Percentiles rank a stretch among this genome's conserved stretches.
Conservation (phyloP, 768 basidiomycete species). For the Trametes villosa region DNA sequence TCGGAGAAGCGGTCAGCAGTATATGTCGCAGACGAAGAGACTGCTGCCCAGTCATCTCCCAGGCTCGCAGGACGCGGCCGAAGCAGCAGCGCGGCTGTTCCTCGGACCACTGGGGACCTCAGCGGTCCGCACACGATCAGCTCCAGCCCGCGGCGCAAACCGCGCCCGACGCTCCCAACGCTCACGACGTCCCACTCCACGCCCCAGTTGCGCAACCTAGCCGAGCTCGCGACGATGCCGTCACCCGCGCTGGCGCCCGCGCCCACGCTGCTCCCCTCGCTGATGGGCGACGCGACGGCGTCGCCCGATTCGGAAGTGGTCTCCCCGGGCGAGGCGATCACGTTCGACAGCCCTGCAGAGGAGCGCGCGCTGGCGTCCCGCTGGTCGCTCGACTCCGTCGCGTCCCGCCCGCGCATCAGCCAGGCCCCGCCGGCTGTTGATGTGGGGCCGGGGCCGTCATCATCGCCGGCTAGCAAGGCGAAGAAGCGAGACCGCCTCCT, state of each 20-base stretch:
- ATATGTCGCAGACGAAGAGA: conserved; percentile 20
- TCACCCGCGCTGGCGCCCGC: conserved; percentile 23
- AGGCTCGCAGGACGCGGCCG: conserved; percentile 13
- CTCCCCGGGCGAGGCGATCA: conserved; percentile 18
- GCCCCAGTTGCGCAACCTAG: conserved; percentile 31
- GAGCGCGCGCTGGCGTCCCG: conserved; percentile 28
- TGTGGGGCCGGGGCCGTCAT: too few relatives aligned
- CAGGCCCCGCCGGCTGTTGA: conserved; percentile 21
- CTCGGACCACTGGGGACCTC: conserved; percentile 3
- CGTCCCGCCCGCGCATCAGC: conserved; percentile 25
- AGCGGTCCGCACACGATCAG: conserved; percentile 12
- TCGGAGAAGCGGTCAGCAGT: conserved; percentile 32
- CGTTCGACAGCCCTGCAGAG: conserved; percentile 11
- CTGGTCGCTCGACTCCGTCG: conserved; percentile 35
- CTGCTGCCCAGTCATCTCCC: neutral
- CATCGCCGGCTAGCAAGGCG: conserved; percentile 21
- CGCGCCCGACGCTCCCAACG: conserved; percentile 27
- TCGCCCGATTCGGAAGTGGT: conserved; percentile 14
- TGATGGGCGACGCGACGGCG: conserved; percentile 16
- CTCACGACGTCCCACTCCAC: conserved; percentile 31
- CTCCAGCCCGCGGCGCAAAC: conserved; percentile 22
- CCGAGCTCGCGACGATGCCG: conserved; percentile 27
- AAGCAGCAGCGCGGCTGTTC: conserved; percentile 22
- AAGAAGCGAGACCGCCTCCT: conserved; percentile 34
- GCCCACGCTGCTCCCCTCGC: conserved; percentile 13